Base-by-base conservation (phyloP, 1,139 yeast genomes). In the Geotrichum australiense region DNA sequence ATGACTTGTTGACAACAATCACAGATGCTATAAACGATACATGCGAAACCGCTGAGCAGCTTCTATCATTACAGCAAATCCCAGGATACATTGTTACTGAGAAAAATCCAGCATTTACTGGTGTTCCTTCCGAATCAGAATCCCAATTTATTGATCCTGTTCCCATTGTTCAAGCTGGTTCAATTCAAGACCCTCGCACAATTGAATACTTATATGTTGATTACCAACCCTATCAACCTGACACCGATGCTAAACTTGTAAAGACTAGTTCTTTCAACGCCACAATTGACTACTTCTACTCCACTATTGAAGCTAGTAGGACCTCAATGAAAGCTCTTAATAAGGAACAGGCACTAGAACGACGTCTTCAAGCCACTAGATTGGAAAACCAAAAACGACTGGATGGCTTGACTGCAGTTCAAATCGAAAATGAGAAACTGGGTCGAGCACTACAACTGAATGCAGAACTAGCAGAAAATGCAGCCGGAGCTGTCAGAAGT, bases 191-290 rank as follows among this genome's bases (percentile, higher is more conserved):
- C 25, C 56, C 62, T 2, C 59, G 58, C 20, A 56, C 49, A 7
- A 56, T 65, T 74, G 53, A 78, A 51, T 76, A 64, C 45, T 59
- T 80, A 1, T 83, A 73, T 50, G 94, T 85, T 43, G 94, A 84
- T 48, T 91, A 86, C 57, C 94, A 84, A 60, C 96, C 97, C 0
- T 87, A 80, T 59, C 59, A 69, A 41, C 95, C 95, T 0, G 56
- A 62, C 8, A 35, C 55, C 5, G 35, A 35, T 20, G 42, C 39
- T 12, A 33, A 37, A n/a, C 61, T 22, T 49, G 51, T 2, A 66
- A 63, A 14, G 48, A 56, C 43, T 16, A 53, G 61, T 7, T 89
- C 94, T 0, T 91, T 86, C 58, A 87, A 85, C 55, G 73, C 74
- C 46, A 81, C 96, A 0, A 70, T 89, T 20, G 98, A 91, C 60